These are phyloP conservation scores for Silybum marianum DNA, from an alignment of 129 eudicot genomes.

Conservation along the genomic window DNA sequence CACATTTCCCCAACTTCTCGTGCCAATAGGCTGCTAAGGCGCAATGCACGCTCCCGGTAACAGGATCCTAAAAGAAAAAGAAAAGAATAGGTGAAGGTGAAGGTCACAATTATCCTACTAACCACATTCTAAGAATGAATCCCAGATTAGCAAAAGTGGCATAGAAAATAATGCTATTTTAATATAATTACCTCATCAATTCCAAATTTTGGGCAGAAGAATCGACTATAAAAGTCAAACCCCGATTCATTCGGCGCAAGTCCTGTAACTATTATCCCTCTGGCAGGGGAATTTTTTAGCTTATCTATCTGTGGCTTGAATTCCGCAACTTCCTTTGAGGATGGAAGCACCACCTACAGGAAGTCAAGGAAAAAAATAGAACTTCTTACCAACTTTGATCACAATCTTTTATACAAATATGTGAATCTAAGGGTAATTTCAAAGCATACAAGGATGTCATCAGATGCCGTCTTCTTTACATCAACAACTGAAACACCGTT, in stretches of 20 bases:
- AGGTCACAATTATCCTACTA: not conserved
- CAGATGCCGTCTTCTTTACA: conserved; percentile 45
- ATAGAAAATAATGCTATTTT: not conserved
- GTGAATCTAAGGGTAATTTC: conserved; percentile 10
- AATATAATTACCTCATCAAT: conserved; percentile 51
- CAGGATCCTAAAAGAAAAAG: conserved; percentile 65
- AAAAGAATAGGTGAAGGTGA: not conserved
- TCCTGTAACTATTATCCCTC: conserved; percentile 68
- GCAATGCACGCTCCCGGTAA: conserved; percentile 86
- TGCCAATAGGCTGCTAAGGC: conserved; percentile 80
- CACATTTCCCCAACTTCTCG: conserved; percentile 68
- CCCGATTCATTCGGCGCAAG: conserved; percentile 69
- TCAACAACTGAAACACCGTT: conserved; percentile 59
- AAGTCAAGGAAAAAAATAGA: not conserved
- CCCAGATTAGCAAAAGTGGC: not conserved
- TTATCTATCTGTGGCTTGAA: conserved; percentile 53
- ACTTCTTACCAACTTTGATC: not conserved
- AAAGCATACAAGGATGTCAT: conserved; percentile 67
- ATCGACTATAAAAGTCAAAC: conserved; percentile 74
- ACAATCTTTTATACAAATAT: not conserved
- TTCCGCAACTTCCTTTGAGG: conserved; percentile 62
- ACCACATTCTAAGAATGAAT: not conserved
- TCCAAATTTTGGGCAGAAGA: conserved; percentile 79
- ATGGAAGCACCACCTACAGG: conserved; percentile 65
- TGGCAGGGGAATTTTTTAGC: conserved; percentile 59